Evolutionary conservation across 2,329 filamentous ascomycete genomes (phyloP).

Genomic region (Pyricularia pennisetigena): DNA sequence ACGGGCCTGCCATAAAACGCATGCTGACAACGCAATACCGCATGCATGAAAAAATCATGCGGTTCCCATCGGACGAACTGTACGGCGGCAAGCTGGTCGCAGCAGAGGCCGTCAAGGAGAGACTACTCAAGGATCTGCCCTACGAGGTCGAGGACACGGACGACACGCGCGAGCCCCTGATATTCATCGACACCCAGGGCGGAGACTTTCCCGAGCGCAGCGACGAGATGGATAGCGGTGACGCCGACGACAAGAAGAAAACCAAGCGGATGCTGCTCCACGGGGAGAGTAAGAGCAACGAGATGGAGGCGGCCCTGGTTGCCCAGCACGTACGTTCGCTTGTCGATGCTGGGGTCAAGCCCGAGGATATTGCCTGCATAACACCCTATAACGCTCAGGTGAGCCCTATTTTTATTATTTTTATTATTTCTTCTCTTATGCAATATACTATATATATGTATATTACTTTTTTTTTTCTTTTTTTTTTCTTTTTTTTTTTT

Average conservation of each 20-base stretch:
- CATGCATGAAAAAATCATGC: constrained; percentile 95
- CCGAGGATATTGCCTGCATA: constrained; percentile 83
- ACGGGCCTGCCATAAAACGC: constrained; percentile 76
- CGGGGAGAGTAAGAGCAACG: constrained; percentile 74
- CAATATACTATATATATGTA: not conserved
- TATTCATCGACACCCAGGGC: constrained; percentile 95
- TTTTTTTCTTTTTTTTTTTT: no score
- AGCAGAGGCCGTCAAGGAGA: constrained; percentile 64
- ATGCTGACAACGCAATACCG: constrained; percentile 97
- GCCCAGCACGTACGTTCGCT: constrained; percentile 66
- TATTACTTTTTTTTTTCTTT: not conserved
- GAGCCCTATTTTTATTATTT: constrained; percentile 12
- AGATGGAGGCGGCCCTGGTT: constrained; percentile 78
- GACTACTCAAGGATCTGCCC: constrained; percentile 66
- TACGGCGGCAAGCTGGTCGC: constrained; percentile 78
- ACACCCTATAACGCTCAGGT: constrained; percentile 96
- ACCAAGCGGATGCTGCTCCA: constrained; percentile 32
- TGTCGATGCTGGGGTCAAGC: constrained; percentile 66
- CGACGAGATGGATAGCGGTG: constrained; percentile 40
- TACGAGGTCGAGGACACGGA: constrained; percentile 70
- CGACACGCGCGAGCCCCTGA: constrained; percentile 75
- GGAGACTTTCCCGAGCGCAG: constrained; percentile 80
- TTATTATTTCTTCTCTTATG: constrained; percentile 3
- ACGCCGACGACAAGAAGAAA: constrained; percentile 15
- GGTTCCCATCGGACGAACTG: constrained; percentile 79